Evolutionary conservation across 495 filamentous ascomycete genomes (phyloP), one percentile per base, ranked within the genome.

Genomic region (Pyronema domesticum): DNA sequence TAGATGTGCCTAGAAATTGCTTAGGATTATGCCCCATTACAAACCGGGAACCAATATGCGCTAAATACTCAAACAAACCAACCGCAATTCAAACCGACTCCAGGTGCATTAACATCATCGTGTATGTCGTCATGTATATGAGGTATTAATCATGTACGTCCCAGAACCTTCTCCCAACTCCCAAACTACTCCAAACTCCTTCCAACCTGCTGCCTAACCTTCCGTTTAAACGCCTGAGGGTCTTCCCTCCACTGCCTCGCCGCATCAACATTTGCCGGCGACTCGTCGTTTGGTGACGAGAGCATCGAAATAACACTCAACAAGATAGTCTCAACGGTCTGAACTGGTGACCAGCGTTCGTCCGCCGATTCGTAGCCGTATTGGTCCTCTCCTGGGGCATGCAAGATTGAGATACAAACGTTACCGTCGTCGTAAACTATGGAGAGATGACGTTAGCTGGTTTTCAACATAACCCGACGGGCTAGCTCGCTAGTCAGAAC

Each of bases 251-350:
- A 99, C 87, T 95, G 94, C 75, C 93, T 86, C 51, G 93, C 91
- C 19, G 91, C 91, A 74, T 99, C 93, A 54, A 96, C 80, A 70
- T 99, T 99, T 54, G 91, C 91, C 1, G 91, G 93, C 64, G 83
- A 89, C 77, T 99, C 91, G 65, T 96, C 93, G 68, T 99, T 99
- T 58, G 91, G 91, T 72, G 95, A 91, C 1, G 89, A 88, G 53
- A 99, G 74, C 91, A 99, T 96, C 65, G 86, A 94, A 87, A 99
- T 99, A 45, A 99, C 91, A 1, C 78, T 83, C 52, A 96, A 88
- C 57, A 99, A 71, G 53, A 99, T 99, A 78, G 95, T 96, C 75
- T 96, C 93, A 59, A 95, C 88, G 55, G 81, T 86, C 71, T 96
- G 91, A 44, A 99, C 95, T 42, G 91, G 91, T 42, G 80, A 83